These are phyloP conservation scores for Plasmopara muralis DNA, from an alignment of 352 stramenopile species.

Conservation along the genomic window DNA sequence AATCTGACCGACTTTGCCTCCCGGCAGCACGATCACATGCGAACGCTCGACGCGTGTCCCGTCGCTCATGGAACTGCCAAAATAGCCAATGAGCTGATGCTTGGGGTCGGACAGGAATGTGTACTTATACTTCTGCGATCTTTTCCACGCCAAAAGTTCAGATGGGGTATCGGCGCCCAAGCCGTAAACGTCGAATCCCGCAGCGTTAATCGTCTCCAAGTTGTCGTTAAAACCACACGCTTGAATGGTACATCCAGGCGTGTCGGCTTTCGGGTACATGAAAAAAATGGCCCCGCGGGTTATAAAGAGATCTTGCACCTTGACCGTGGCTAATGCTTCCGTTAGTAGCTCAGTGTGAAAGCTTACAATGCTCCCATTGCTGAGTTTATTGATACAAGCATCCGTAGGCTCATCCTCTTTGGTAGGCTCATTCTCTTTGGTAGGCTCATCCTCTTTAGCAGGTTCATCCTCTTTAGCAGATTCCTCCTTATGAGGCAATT, in stretches of 20 bases:
- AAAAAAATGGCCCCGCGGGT: slow-evolving; percentile 80
- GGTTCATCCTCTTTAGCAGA: slow-evolving; percentile 1
- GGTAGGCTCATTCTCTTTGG: slow-evolving; percentile 7
- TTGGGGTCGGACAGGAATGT: slow-evolving; percentile 74
- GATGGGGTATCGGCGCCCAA: slow-evolving; percentile 63
- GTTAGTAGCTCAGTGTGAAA: slow-evolving; percentile 67
- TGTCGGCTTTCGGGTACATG: slow-evolving; percentile 86
- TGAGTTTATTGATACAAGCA: slow-evolving; percentile 14
- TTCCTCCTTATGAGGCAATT: slow-evolving; percentile 9
- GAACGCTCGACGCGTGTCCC: slow-evolving; percentile 67
- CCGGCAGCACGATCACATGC: slow-evolving; percentile 78
- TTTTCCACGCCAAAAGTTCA: slow-evolving; percentile 72
- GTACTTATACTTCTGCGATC: slow-evolving; percentile 74
- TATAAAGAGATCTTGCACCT: slow-evolving; percentile 67
- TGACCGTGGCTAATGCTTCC: slow-evolving; percentile 46
- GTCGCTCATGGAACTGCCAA: slow-evolving; percentile 64
- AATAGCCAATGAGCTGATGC: slow-evolving; percentile 70
- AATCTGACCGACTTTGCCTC: slow-evolving; percentile 67
- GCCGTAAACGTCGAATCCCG: slow-evolving; percentile 76
- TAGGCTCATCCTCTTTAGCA: slow-evolving; percentile 15
- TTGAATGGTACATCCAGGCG: slow-evolving; percentile 75
- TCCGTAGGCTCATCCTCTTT: slow-evolving; percentile 16
- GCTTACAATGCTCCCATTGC: slow-evolving; percentile 39
- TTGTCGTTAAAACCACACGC: slow-evolving; percentile 83
- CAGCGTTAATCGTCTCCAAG: slow-evolving; percentile 61